Base-by-base conservation (phyloP, 169 alveolate genomes). In the Theileria orientalis region DNA sequence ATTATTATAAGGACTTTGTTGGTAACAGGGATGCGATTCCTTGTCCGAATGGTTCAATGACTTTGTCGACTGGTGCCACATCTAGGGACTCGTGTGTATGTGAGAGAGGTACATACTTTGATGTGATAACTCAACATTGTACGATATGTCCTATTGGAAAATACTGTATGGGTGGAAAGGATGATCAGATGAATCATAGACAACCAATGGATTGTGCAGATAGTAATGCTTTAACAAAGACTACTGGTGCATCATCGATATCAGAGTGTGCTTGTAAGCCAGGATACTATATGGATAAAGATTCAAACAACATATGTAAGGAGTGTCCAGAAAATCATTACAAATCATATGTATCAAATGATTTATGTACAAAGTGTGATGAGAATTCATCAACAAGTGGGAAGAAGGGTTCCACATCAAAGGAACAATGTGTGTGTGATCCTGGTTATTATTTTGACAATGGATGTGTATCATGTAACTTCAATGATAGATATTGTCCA, bases 11-110 rank as follows among this genome's bases (percentile, higher is more conserved):
- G 66, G 92, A 78, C 68, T 67, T 76, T 40, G 44, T 87, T 60
- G 94, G 92, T 35, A 85, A 91, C 60, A 61, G 72, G 27, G 37
- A 41, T 14, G 92, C 90, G 2, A 61, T 44, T 16, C 64, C 79
- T 21, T 92, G 95, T 25, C 94, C 95, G 8, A 19, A 70, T 9
- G 91, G 93, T n/a, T 84, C 94, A 40, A 44, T 70, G 35, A 92
- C 95, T 0, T 40, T 75, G 54, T 19, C 32, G n/a, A 69, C 80
- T 0, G 94, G 93, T 16, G 88, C 90, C 7, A 75, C 62, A n/a
- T 79, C 76, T 16, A 60, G 32, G 27, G 35, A 57, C 54, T 84
- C 70, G 44, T 84, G 93, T 42, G 85, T 87, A 5, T 88, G 92
- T 70, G 41, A 54, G 51, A 72, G 61, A 42, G 92, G 92, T 0